Evolutionary conservation across 2,329 filamentous ascomycete genomes (phyloP).

Genomic region (Colletotrichum tropicicola): DNA sequence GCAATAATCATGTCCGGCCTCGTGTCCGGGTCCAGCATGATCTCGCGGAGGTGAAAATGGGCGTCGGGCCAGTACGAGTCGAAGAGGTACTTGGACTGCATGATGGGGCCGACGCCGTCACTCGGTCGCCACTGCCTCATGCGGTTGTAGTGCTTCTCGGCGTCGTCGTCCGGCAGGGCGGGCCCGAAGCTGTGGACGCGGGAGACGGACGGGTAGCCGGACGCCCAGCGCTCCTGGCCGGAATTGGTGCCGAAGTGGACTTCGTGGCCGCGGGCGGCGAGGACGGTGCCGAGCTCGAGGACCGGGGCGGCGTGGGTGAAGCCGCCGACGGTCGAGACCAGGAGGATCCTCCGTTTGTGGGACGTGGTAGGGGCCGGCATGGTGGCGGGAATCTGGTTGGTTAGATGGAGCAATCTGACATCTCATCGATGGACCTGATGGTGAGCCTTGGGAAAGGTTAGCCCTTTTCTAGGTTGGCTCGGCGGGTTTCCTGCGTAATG

Average conservation of each 20-base stretch:
- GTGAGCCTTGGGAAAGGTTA: not conserved
- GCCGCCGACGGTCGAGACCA: conserved; percentile 45
- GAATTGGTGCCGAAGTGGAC: conserved; percentile 48
- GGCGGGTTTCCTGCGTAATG: not conserved
- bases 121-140: conserved; percentile 1
- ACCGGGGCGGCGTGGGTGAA: conserved; percentile 48
- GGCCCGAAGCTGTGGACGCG: conserved; percentile 43
- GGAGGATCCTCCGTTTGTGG: conserved; percentile 35
- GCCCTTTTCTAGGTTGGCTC: not conserved
- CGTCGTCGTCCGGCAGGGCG: conserved; percentile 2
- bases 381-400: not conserved
- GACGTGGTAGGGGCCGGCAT: not conserved
- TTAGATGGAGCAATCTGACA: not conserved
- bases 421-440: not conserved
- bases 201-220: conserved; percentile 40
- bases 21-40: conserved; percentile 31
- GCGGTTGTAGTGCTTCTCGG: conserved; percentile 6
- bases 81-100: conserved; percentile 47
- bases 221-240: conserved; percentile 45
- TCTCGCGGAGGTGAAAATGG: conserved; percentile 36
- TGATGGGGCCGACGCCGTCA: conserved; percentile 26
- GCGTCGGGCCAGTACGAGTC: conserved; percentile 46
- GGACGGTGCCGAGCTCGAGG: conserved; percentile 44
- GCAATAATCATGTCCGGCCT: conserved; percentile 50
- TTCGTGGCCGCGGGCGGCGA: conserved; percentile 37